Evolutionary conservation across 2,329 filamentous ascomycete genomes (phyloP), one percentile per base, ranked within the genome.

Genomic region (Fragosphaeria purpurea): DNA sequence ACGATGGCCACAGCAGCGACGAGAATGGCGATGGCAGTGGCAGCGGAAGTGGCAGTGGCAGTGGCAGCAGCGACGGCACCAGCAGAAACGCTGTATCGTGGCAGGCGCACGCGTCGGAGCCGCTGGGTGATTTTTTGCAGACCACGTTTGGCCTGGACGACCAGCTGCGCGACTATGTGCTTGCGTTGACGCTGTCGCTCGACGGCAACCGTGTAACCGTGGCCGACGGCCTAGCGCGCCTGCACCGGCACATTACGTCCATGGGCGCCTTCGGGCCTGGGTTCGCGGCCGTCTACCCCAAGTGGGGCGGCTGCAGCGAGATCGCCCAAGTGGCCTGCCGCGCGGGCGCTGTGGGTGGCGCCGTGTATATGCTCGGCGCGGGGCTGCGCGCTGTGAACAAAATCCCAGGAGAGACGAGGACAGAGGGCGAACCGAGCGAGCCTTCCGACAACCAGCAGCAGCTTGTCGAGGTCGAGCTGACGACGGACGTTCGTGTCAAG

Each of bases 301-400:
- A 95, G 73, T 98, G 89, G 84, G 91, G 91, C 44, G 89, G 91
- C 33, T 74, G 86, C 44, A 85, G 88, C 35, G 91, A 98, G 67
- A 81, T 97, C 53, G 82, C 86, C 34, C 91, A 98, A 70, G 89
- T 95, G 31, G 87, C 83, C 5, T 97, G 93, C 64, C 85, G 91
- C 58, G 88, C 91, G 40, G 83, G 84, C 55, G 91, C 91, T 22
- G 93, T 98, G 6, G 91, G 91, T 38, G 93, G 93, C 45, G 88
- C 83, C 9, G 79, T 94, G 4, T 97, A 97, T 67, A 87, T 95
- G 64, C 78, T 97, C 12, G 85, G 82, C 42, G 84, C 83, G 46
- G 82, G 82, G 8, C 70, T 93, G 49, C 41, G 33, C 10, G 48
- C 42, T 3, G 42, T 53, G 13, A 35, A 43, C 7, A 31, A 7